Conservation (phyloP, 2,329 filamentous ascomycete genomes). For the Endothia cerciana region DNA sequence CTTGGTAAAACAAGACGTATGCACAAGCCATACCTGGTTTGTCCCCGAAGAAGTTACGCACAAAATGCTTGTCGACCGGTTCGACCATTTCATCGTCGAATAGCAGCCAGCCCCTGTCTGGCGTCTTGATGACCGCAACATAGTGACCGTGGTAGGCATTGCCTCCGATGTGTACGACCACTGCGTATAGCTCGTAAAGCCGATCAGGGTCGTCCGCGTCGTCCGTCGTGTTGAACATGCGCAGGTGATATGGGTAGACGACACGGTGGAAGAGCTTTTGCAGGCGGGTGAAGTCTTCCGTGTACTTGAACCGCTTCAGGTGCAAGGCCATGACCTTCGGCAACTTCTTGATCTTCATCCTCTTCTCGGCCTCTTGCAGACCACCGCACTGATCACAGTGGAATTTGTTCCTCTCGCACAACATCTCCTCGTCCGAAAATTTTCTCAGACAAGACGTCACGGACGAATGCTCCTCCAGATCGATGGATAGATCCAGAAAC, state of each 20-base stretch:
- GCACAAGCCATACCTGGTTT: constrained; percentile 89
- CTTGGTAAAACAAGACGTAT: constrained; percentile 97
- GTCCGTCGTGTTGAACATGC: constrained; percentile 96
- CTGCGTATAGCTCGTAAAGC: constrained; percentile 93
- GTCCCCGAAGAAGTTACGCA: constrained; percentile 96
- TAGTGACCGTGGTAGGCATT: constrained; percentile 98
- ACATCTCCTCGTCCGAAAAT: constrained; percentile 97
- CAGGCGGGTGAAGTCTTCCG: constrained; percentile 88
- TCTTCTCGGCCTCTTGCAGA: constrained; percentile 95
- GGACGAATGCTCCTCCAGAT: constrained; percentile 91
- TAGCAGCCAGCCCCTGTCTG: constrained; percentile 91
- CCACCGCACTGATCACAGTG: constrained; percentile 98
- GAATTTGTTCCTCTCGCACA: constrained; percentile 98
- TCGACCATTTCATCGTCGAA: constrained; percentile 99
- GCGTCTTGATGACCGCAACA: constrained; percentile 95
- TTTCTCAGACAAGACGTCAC: constrained; percentile 94
- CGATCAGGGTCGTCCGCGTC: constrained; percentile 92
- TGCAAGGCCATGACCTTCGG: constrained; percentile 91
- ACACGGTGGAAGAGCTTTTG: constrained; percentile 98
- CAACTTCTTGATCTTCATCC: constrained; percentile 97
- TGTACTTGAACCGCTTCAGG: constrained; percentile 97
- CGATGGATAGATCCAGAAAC: constrained; percentile 94
- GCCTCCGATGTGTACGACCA: constrained; percentile 95
- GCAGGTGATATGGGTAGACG: constrained; percentile 94
- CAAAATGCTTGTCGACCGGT: constrained; percentile 94